These are phyloP conservation scores for Chlamydomonas eustigma DNA, from an alignment of 139 green algal genomes.

Conservation along the genomic window DNA sequence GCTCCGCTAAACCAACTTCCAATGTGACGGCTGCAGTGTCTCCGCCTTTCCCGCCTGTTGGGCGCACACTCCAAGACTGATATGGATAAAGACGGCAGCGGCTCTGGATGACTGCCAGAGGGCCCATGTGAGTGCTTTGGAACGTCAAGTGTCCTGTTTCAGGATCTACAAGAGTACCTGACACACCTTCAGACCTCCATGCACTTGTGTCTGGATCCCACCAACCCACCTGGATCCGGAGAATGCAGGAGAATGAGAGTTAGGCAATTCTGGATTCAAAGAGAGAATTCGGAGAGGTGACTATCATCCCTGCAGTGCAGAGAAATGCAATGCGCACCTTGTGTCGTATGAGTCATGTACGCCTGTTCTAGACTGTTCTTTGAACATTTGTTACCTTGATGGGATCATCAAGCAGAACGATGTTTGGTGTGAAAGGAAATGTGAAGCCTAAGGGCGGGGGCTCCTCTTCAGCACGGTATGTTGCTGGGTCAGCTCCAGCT, in stretches of 20 bases:
- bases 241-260: constrained; percentile 3
- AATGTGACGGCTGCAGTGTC: constrained; percentile 29
- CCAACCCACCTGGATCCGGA: constrained; percentile 9
- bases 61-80: constrained; percentile 54
- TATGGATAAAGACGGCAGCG: constrained; percentile 53
- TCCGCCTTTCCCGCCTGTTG: constrained; percentile 43
- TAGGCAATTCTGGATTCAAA: too few relatives aligned
- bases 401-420: constrained; percentile 12
- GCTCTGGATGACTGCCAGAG: constrained; percentile 56
- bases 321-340: too few relatives aligned
- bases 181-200: constrained; percentile 60
- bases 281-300: too few relatives aligned
- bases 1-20: not conserved
- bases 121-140: constrained; percentile 52
- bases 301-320: too few relatives aligned
- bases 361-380: too few relatives aligned
- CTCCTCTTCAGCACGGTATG: constrained; percentile 49
- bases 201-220: constrained; percentile 11
- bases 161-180: constrained; percentile 35
- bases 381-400: constrained; percentile 3
- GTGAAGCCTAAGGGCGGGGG: constrained; percentile 57
- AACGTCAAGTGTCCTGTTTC: constrained; percentile 45
- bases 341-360: too few relatives aligned
- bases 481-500: constrained; percentile 57
- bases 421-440: constrained; percentile 24